phyloP scores from a whole-genome alignment of 805 yeast species.

The Starmerella geochares region DNA sequence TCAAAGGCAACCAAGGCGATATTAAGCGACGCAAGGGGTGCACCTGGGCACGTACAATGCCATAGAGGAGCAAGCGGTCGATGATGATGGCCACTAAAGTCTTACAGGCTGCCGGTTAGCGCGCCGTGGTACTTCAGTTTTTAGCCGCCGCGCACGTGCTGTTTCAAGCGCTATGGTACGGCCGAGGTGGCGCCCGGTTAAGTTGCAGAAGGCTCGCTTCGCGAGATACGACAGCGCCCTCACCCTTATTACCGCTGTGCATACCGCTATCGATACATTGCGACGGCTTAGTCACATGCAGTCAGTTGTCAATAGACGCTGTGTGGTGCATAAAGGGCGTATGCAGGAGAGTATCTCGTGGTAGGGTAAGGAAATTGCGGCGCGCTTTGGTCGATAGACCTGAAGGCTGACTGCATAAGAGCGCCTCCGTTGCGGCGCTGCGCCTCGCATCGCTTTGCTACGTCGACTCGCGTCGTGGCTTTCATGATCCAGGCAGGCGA shows the following conservation, averaged over 20 bases:
- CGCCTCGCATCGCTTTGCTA: too few species aligned
- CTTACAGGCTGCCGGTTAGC: too few species aligned
- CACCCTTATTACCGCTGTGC: not conserved
- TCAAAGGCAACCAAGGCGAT: not conserved
- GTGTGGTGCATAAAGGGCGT: not conserved
- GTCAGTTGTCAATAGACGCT: not conserved
- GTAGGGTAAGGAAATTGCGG: not conserved
- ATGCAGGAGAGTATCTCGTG: not conserved
- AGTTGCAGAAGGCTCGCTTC: not conserved
- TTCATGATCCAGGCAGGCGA: too few species aligned
- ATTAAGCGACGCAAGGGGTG: constrained; percentile 1
- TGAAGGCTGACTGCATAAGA: too few species aligned
- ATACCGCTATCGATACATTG: not conserved
- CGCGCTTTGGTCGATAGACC: too few species aligned
- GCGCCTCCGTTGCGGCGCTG: too few species aligned
- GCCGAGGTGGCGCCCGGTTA: not conserved
- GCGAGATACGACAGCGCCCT: not conserved
- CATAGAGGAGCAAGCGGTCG: not conserved
- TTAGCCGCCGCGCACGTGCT: too few species aligned
- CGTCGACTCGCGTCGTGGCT: too few species aligned
- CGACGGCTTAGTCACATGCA: not conserved
- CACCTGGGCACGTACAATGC: not conserved
- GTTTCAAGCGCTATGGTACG: too few species aligned
- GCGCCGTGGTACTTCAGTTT: too few species aligned
- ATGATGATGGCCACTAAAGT: too few species aligned